A percentile compares a stretch with the other conserved stretches of the same genome.
Conservation (phyloP, 257 asterid genomes). For the Nicotiana benthamiana region DNA sequence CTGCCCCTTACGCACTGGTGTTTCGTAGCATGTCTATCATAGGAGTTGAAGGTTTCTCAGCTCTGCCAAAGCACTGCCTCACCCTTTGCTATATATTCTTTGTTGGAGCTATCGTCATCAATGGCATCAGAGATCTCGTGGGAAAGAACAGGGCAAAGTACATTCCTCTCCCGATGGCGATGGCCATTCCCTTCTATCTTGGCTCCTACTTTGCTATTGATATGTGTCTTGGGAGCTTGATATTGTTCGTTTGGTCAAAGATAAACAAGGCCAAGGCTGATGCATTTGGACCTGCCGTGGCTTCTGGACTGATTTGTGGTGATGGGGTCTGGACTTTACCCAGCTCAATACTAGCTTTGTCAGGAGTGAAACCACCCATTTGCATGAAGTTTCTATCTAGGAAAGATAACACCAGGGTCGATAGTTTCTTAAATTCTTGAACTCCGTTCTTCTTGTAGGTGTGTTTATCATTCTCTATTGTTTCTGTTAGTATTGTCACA, state of each 20-base stretch:
- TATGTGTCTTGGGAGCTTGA: conserved; percentile 81
- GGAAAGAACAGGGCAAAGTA: conserved; percentile 51
- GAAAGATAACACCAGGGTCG: conserved; percentile 35
- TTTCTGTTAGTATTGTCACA: neutral
- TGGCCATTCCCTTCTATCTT: conserved; percentile 86
- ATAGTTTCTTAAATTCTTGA: conserved; percentile 33
- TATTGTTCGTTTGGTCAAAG: conserved; percentile 61
- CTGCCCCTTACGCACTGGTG: conserved; percentile 65
- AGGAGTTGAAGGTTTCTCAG: conserved; percentile 65
- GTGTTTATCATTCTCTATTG: neutral
- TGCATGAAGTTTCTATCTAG: conserved; percentile 85
- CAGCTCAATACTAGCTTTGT: conserved; percentile 58
- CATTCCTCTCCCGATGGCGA: conserved; percentile 90
- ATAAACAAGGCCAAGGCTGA: conserved; percentile 61
- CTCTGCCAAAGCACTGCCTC: conserved; percentile 70
- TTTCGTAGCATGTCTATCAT: conserved; percentile 74
- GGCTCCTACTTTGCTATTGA: conserved; percentile 73
- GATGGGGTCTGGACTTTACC: conserved; percentile 86
- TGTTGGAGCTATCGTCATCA: conserved; percentile 46
- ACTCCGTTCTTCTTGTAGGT: neutral
- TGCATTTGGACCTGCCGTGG: conserved; percentile 84
- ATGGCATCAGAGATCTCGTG: conserved; percentile 43
- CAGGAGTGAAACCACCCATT: conserved; percentile 61
- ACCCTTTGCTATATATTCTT: conserved; percentile 61
- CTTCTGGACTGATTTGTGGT: conserved; percentile 87